Evolutionary conservation across 164 flowering plant species (phyloP).

Genomic region (Malania oleifera): DNA sequence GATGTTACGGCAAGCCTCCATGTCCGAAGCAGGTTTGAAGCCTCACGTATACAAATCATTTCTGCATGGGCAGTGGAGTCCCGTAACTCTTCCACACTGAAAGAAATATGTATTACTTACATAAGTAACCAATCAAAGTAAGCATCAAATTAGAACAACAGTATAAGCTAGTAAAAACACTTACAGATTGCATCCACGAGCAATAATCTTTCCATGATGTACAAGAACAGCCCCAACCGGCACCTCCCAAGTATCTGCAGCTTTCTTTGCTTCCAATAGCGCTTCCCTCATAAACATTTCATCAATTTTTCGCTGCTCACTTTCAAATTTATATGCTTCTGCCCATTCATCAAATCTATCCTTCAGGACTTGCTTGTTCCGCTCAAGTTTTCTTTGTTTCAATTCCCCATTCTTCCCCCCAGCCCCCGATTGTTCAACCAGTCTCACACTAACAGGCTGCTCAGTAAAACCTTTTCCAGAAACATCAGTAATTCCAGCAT

Average conservation of each 20-base stretch:
- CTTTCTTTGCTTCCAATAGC: slow-evolving; percentile 77
- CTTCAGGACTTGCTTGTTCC: slow-evolving; percentile 52
- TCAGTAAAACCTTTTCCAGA: slow-evolving; percentile 25
- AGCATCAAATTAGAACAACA: background rate
- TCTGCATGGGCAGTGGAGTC: slow-evolving; percentile 98
- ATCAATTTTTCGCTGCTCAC: slow-evolving; percentile 66
- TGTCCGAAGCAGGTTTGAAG: slow-evolving; percentile 64
- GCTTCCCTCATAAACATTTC: slow-evolving; percentile 97
- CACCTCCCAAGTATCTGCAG: slow-evolving; percentile 94
- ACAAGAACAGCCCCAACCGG: slow-evolving; percentile 98
- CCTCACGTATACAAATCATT: slow-evolving; percentile 90
- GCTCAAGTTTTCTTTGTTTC: slow-evolving; percentile 54
- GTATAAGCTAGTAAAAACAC: slow-evolving; percentile 22
- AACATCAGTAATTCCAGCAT: slow-evolving; percentile 17
- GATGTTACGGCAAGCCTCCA: slow-evolving; percentile 87
- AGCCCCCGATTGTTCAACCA: slow-evolving; percentile 24
- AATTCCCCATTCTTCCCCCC: slow-evolving; percentile 38
- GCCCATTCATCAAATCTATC: slow-evolving; percentile 97
- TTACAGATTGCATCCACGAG: slow-evolving; percentile 91
- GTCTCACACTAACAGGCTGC: slow-evolving; percentile 16
- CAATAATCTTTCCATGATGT: slow-evolving; percentile 76
- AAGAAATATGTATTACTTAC: slow-evolving; percentile 24
- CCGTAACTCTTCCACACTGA: slow-evolving; percentile 85
- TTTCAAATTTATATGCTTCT: slow-evolving; percentile 73
- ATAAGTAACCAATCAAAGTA: slow-evolving; percentile 2